Base-by-base conservation (phyloP, 306 rosid genomes). In the Vigna angularis region DNA sequence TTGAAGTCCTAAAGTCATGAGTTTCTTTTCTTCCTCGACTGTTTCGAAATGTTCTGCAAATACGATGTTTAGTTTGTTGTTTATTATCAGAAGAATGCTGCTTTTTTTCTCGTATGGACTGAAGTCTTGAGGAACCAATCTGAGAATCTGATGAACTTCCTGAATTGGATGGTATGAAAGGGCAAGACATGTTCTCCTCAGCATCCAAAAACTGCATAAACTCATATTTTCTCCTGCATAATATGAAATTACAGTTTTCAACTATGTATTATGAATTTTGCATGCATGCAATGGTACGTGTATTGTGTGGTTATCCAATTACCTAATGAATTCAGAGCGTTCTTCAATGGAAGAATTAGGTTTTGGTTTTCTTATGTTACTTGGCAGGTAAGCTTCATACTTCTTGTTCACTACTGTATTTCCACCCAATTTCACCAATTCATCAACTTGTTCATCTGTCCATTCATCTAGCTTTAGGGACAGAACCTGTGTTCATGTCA, bases 381-480 rank as follows among this genome's bases (percentile, higher is more conserved):
- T 84, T 30, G 96, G 94, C 14, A 96, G 5, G 85, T 42, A 75
- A 78, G 97, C 91, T 91, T 96, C 99, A 17, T 86, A 96, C 83
- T 90, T 93, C 62, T 65, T 78, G 82, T 96, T 96, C 66, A 90
- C 81, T 3, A 74, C 79, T 30, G 78, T 79, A 85, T 96, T 96
- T 83, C 99, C 99, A 55, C 99, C 99, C 75, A 86, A 38, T 34
- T 69, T 88, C 49, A 79, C 90, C 80, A 96, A 81, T 53, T 40
- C 75, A n/a, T 90, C 89, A 61, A 96, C 97, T 87, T 91, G 84
- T 79, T 93, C 97, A 61, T 91, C 89, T 44, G 91, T 87, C 99
- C 99, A 96, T 4, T 93, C 86, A 84, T 96, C 99, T 62, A 96
- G 91, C 79, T 90, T 96, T 87, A 89, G 85, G 13, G 99, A 93